A percentile compares a stretch with the other conserved stretches of the same genome.
phyloP scores from a whole-genome alignment of 2,329 filamentous ascomycete species.

The Penicillium sp. region DNA sequence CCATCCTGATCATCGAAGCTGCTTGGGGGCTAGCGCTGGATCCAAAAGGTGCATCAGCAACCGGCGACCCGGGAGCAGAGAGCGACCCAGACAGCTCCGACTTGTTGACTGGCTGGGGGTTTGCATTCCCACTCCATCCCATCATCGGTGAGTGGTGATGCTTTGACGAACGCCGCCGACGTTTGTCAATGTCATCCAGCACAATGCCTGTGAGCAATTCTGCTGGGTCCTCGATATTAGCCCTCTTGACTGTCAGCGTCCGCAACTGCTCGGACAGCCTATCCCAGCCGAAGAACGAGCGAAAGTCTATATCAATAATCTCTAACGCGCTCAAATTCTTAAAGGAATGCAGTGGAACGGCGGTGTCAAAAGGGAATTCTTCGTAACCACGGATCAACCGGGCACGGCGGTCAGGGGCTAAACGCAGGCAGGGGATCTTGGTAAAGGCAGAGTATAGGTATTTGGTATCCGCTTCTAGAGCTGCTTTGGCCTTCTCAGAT shows the following conservation, averaged over 20 bases:
- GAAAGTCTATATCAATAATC: conserved; percentile 89
- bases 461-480: conserved; percentile 76
- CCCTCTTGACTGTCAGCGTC: conserved; percentile 79
- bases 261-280: conserved; percentile 82
- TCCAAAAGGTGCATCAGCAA: too few species aligned
- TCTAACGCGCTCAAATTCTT: conserved; percentile 93
- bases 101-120: too few species aligned
- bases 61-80: too few species aligned
- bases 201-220: conserved; percentile 90
- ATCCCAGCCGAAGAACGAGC: conserved; percentile 97
- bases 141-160: too few species aligned
- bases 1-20: too few species aligned
- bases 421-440: conserved; percentile 83
- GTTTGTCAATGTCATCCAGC: conserved; percentile 89
- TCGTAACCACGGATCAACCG: conserved; percentile 86
- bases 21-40: too few species aligned
- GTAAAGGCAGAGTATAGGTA: conserved; percentile 98
- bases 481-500: conserved; percentile 80
- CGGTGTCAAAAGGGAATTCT: conserved; percentile 95
- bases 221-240: conserved; percentile 75
- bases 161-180: conserved; percentile 75
- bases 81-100: too few species aligned
- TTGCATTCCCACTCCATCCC: too few species aligned
- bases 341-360: conserved; percentile 87
- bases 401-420: conserved; percentile 88